These are phyloP conservation scores for Dioscorea cayenensis DNA, from an alignment of 116 monocot species.

Conservation along the genomic window DNA sequence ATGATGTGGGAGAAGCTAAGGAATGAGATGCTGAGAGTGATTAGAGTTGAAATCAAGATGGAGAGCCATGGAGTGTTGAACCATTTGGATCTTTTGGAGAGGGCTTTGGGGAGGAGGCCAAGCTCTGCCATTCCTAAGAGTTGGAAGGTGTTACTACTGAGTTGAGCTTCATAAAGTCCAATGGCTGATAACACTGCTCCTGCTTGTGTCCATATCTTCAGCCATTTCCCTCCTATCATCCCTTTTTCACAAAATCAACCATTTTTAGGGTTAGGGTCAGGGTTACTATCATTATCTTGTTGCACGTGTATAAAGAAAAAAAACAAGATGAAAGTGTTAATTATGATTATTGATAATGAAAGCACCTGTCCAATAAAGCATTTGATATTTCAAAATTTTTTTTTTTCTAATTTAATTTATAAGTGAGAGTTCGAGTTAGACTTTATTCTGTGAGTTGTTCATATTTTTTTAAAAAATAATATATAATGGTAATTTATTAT, in stretches of 20 bases:
- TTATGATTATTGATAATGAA: too few relatives aligned
- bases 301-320: too few relatives aligned
- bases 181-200: slow-evolving; percentile 71
- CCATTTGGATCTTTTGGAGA: slow-evolving; percentile 40
- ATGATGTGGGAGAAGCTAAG: slow-evolving; percentile 65
- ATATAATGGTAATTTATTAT: too few relatives aligned
- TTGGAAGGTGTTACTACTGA: slow-evolving; percentile 74
- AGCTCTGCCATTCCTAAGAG: slow-evolving; percentile 86
- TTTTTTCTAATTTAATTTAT: too few relatives aligned
- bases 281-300: too few relatives aligned
- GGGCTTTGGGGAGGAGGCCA: slow-evolving; percentile 49
- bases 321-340: too few relatives aligned
- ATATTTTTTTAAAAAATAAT: too few relatives aligned
- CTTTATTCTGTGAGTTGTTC: too few relatives aligned
- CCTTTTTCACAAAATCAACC: slow-evolving; percentile 14
- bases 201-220: slow-evolving; percentile 70
- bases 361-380: too few relatives aligned
- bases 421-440: too few relatives aligned
- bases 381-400: too few relatives aligned
- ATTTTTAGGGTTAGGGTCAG: too few relatives aligned
- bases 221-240: slow-evolving; percentile 68
- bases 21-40: slow-evolving; percentile 77
- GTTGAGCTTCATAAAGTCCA: slow-evolving; percentile 87
- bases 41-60: slow-evolving; percentile 49
- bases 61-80: slow-evolving; percentile 81